Percentiles rank a stretch among this genome's conserved stretches.
These are phyloP conservation scores for Bathelium albidoporum DNA, from an alignment of 495 filamentous ascomycete genomes.

Conservation along the genomic window DNA sequence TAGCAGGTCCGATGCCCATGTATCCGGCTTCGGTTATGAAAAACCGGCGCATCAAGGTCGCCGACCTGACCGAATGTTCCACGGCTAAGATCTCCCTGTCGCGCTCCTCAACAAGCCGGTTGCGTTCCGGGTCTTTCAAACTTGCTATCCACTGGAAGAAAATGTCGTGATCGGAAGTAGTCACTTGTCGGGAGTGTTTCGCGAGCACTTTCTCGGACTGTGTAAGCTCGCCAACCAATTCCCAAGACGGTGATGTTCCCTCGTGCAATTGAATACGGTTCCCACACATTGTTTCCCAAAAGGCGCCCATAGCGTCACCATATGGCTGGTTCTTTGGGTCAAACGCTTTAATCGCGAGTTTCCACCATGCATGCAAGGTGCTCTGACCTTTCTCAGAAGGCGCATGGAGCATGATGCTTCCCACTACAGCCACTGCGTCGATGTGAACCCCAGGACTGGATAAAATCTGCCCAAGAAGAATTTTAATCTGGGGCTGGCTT, in stretches of 20 bases:
- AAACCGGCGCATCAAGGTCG: neutral
- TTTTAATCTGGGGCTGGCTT: neutral
- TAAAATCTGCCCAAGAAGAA: neutral
- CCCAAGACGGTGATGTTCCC: neutral
- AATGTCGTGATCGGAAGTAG: neutral
- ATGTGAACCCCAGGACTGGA: neutral
- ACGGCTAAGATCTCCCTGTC: neutral
- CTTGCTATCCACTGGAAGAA: neutral
- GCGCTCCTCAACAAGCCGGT: neutral
- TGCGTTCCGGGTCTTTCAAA: too few species aligned
- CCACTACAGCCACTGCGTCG: neutral
- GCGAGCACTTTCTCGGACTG: too few species aligned
- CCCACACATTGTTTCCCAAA: neutral
- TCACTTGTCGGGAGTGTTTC: too few species aligned
- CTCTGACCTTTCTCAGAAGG: neutral
- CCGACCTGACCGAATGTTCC: neutral
- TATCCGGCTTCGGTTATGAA: neutral
- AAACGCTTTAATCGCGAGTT: neutral
- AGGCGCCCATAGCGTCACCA: neutral
- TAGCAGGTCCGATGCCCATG: neutral
- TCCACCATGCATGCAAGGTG: neutral
- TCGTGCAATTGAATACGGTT: neutral
- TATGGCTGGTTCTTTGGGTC: neutral
- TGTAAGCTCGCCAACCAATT: neutral
- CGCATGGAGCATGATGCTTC: neutral